Percentiles rank a stretch among this genome's conserved stretches.
Evolutionary conservation across 768 basidiomycete species (phyloP).

Genomic region (Mycena olivaceomarginata): DNA sequence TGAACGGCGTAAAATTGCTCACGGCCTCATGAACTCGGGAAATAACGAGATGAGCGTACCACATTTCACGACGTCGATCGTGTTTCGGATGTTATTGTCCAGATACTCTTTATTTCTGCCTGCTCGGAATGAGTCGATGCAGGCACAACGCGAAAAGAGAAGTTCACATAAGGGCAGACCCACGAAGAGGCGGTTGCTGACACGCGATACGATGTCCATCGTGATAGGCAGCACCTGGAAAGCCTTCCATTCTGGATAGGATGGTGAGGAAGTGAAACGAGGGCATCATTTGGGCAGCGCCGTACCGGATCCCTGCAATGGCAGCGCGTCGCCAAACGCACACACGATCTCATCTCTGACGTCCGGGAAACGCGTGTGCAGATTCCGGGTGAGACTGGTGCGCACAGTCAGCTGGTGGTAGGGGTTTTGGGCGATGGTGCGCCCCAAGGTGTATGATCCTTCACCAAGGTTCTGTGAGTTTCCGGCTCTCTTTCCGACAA

Average conservation of each 20-base stretch:
- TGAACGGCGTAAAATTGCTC: neutral
- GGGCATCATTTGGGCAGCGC: neutral
- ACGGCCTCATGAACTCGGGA: conserved; percentile 38
- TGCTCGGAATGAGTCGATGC: neutral
- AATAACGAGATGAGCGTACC: conserved; percentile 3
- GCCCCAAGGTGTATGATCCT: neutral
- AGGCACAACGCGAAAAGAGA: neutral
- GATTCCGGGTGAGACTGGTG: conserved; percentile 15
- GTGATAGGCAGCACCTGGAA: conserved; percentile 6
- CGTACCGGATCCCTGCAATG: neutral
- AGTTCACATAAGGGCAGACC: conserved; percentile 50
- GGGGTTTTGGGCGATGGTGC: neutral
- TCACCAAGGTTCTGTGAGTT: too few relatives aligned
- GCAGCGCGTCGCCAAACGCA: conserved; percentile 27
- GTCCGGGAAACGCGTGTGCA: too few relatives aligned
- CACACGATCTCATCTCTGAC: conserved; percentile 5
- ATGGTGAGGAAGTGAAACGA: neutral
- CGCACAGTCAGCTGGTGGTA: conserved; percentile 33
- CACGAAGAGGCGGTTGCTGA: conserved; percentile 52
- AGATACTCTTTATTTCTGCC: conserved; percentile 45
- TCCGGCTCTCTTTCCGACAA: too few relatives aligned
- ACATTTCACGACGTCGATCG: conserved; percentile 28
- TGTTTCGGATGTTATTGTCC: conserved; percentile 30
- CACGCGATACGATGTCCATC: conserved; percentile 46
- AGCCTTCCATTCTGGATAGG: conserved; percentile 45